A percentile compares a stretch with the other conserved stretches of the same genome.
These are phyloP conservation scores for Phytophthora pistaciae DNA, from an alignment of 352 stramenopile species.

Conservation along the genomic window DNA sequence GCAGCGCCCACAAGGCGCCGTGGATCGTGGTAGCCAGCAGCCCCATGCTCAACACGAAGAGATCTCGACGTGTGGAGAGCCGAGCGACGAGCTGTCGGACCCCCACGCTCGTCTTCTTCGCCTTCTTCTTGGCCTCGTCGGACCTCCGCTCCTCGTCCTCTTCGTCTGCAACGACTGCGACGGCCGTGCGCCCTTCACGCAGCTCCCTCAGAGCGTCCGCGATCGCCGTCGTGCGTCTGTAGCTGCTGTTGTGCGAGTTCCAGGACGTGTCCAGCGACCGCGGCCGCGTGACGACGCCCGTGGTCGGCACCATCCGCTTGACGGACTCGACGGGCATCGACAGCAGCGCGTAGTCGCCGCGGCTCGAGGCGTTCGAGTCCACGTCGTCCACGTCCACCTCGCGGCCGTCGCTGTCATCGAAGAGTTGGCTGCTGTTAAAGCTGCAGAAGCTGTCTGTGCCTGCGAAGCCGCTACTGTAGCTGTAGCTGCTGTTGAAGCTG, in stretches of 20 bases:
- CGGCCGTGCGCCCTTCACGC: conserved; percentile 20
- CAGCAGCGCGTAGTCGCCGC: conserved; percentile 34
- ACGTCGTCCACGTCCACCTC: conserved; percentile 35
- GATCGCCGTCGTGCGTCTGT: conserved; percentile 21
- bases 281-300: conserved; percentile 13
- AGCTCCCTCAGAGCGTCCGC: conserved; percentile 32
- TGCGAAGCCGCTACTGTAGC: conserved; percentile 30
- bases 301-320: conserved; percentile 23
- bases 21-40: conserved; percentile 30
- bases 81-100: conserved; percentile 22
- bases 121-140: not conserved
- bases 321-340: conserved; percentile 32
- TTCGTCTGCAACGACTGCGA: conserved; percentile 3
- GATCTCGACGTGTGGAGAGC: conserved; percentile 19
- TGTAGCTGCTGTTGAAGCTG: conserved; percentile 40
- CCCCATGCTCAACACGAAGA: conserved; percentile 34
- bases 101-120: conserved; percentile 1
- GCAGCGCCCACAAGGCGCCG: conserved; percentile 22
- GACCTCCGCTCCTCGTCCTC: conserved; percentile 7
- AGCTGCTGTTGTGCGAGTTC: conserved; percentile 17
- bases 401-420: conserved; percentile 19
- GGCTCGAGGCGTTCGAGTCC: conserved; percentile 27
- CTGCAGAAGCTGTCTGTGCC: conserved; percentile 37
- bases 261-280: conserved; percentile 8
- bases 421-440: conserved; percentile 38